These are phyloP conservation scores for Corchorus capsularis DNA, from an alignment of 345 rosid genomes.

Conservation along the genomic window DNA sequence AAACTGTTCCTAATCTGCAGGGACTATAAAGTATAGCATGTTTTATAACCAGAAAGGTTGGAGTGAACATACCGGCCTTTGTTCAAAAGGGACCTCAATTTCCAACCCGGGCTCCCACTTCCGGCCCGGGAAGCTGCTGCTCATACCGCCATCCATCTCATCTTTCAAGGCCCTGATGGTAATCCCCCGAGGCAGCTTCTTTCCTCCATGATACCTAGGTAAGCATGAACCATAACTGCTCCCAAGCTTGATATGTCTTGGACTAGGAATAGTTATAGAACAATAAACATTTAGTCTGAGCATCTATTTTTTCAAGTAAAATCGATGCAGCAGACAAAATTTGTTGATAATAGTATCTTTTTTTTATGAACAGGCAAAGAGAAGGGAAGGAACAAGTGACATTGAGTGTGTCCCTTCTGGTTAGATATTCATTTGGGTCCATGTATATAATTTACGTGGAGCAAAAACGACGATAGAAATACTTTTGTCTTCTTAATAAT, in stretches of 20 bases:
- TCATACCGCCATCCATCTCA: conserved; percentile 50
- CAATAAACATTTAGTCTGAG: conserved; percentile 59
- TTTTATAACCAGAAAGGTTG: background rate
- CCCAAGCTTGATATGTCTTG: conserved; percentile 50
- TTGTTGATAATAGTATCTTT: background rate
- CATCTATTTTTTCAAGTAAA: conserved; percentile 38
- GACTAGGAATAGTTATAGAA: conserved; percentile 46
- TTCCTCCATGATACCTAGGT: conserved; percentile 29
- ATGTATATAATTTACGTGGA: conserved; percentile 34
- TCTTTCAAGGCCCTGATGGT: conserved; percentile 65
- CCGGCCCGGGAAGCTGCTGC: conserved; percentile 57
- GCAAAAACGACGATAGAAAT: conserved; percentile 33
- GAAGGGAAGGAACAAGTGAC: conserved; percentile 20
- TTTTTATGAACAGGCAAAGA: conserved; percentile 17
- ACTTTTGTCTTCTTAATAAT: background rate
- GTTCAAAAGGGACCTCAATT: conserved; percentile 86
- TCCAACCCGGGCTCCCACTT: conserved; percentile 92
- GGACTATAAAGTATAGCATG: background rate
- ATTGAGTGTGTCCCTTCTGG: background rate
- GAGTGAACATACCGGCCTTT: conserved; percentile 69
- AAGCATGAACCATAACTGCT: conserved; percentile 44
- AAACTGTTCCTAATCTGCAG: background rate
- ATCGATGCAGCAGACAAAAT: background rate
- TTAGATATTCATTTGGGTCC: conserved; percentile 20
- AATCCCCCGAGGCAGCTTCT: conserved; percentile 35